Evolutionary conservation across 371 early-diverging fungal species (phyloP), one percentile per base, ranked within the genome.

Genomic region (Rhizopus delemar): DNA sequence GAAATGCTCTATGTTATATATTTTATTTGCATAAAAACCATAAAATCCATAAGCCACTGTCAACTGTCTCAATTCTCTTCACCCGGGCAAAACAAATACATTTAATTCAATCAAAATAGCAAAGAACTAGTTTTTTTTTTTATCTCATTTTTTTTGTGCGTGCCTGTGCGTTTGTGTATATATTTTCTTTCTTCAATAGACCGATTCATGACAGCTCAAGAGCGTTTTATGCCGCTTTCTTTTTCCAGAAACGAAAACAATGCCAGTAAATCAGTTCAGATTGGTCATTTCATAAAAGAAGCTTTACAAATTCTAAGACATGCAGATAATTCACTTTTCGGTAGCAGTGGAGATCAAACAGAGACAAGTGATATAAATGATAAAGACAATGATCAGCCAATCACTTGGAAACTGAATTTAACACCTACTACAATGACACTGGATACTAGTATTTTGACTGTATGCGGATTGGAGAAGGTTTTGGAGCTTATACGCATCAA

Each of bases 401-500:
- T 80, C 16, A 70, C 69, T 8, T 80, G 81, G 81, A 68, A 71
- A 49, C 61, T 80, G 0, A 68, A 74, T 22, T 41, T 80, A 4
- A 69, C 75, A 32, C 71, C 77, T 5, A 66, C 69, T 2, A 74
- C 65, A 55, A 75, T 80, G 62, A 77, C 78, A 1, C 62, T 80
- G 31, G 76, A 80, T 34, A 80, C 78, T 29, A 77, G 70, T 48
- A 77, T 80, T 49, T 58, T 70, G 48, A 77, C 77, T 9, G 51
- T 80, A n/a, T 57, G 74, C 12, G 78, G 76, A 6, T 55, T 80
- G 31, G 69, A 80, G 41, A 71, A 75, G 39, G 78, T 80, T 5
- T 32, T 80, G 53, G 76, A 80, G 36, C 65, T 75, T 15, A 69
- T 77, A 32, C 57, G 72, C 11, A 63, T 69, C 43, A 80, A 80